Conservation (phyloP, 139 green algal species). For the Nannochloris sp. region DNA sequence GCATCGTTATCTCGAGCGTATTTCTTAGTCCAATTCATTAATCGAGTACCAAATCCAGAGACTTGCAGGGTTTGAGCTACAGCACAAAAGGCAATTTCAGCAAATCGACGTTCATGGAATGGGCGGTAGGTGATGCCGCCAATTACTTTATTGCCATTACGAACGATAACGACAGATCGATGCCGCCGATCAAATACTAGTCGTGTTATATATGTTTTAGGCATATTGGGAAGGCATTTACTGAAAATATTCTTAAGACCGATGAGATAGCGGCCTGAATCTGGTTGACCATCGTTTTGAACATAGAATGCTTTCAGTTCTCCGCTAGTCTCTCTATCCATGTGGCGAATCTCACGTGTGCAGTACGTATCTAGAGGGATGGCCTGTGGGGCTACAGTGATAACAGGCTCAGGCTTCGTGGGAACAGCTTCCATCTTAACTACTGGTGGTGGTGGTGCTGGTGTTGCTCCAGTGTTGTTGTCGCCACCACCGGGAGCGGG, state of each 20-base stretch:
- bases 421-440: too few relatives aligned
- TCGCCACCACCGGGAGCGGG: too few relatives aligned
- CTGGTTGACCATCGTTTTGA: constrained; percentile 22
- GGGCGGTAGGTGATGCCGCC: constrained; percentile 93
- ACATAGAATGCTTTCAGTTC: constrained; percentile 31
- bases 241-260: constrained; percentile 92
- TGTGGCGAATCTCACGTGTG: constrained; percentile 19
- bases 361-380: constrained; percentile 11
- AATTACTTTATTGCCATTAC: constrained; percentile 45
- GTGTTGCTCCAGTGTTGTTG: too few relatives aligned
- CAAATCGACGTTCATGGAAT: constrained; percentile 72
- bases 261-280: constrained; percentile 40
- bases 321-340: constrained; percentile 16
- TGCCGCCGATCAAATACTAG: constrained; percentile 84
- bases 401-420: too few relatives aligned
- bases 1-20: constrained; percentile 68
- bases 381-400: too few relatives aligned
- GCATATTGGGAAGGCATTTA: constrained; percentile 98
- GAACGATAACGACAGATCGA: constrained; percentile 57
- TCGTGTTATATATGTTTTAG: constrained; percentile 93
- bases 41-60: constrained; percentile 86
- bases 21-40: constrained; percentile 95
- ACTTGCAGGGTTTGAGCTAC: constrained; percentile 89
- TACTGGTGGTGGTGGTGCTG: too few relatives aligned
- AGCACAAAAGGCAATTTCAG: constrained; percentile 97